A percentile compares a stretch with the other conserved stretches of the same genome.
phyloP scores from a whole-genome alignment of 768 basidiomycete genomes.

The Mycena pura region DNA sequence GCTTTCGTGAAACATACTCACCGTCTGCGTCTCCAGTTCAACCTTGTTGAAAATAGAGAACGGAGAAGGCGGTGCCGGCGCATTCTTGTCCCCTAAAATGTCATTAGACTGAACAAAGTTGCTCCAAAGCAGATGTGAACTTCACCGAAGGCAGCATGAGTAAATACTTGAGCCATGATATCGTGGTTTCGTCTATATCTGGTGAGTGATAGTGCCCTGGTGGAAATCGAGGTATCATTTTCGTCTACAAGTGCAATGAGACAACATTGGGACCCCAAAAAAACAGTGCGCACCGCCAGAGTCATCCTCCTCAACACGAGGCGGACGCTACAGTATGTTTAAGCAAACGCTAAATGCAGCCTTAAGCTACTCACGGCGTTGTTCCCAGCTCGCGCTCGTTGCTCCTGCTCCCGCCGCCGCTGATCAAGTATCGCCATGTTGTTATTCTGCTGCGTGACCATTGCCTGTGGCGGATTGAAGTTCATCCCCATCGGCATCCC shows the following conservation, averaged over 20 bases:
- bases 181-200: slow-evolving; percentile 85
- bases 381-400: slow-evolving; percentile 53
- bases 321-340: slow-evolving; percentile 39
- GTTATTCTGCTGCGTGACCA: slow-evolving; percentile 76
- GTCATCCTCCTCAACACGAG: slow-evolving; percentile 61
- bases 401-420: slow-evolving; percentile 66
- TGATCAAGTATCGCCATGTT: slow-evolving; percentile 77
- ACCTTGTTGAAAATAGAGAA: slow-evolving; percentile 67
- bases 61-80: slow-evolving; percentile 47
- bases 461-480: slow-evolving; percentile 60
- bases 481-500: slow-evolving; percentile 36
- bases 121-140: neutral
- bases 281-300: slow-evolving; percentile 57
- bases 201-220: slow-evolving; percentile 71
- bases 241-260: slow-evolving; percentile 54
- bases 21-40: slow-evolving; percentile 64
- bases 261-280: too few species aligned
- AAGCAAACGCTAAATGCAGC: slow-evolving; percentile 9
- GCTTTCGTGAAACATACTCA: slow-evolving; percentile 35
- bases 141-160: slow-evolving; percentile 70
- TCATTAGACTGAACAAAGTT: neutral
- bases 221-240: slow-evolving; percentile 72
- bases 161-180: slow-evolving; percentile 84
- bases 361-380: slow-evolving; percentile 26
- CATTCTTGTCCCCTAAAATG: slow-evolving; percentile 48